A percentile compares a stretch with the other conserved stretches of the same genome.
These are phyloP conservation scores for Colletotrichum truncatum DNA, from an alignment of 2,329 filamentous ascomycete genomes.

Conservation along the genomic window DNA sequence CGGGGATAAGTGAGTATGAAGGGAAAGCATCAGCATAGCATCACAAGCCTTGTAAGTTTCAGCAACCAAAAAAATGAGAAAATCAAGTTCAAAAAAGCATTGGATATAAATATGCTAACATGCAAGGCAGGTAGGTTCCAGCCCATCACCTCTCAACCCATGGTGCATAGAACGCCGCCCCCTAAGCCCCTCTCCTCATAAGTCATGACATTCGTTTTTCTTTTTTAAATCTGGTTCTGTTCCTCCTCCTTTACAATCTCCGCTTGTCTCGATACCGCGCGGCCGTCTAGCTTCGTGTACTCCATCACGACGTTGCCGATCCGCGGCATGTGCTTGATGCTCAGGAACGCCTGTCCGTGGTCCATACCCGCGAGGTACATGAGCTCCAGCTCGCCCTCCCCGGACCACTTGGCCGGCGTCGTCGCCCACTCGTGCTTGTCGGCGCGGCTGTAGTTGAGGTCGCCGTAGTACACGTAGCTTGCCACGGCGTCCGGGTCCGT, in stretches of 20 bases:
- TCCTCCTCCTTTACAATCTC: constrained; percentile 21
- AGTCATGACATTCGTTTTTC: neutral
- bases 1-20: too few relatives aligned
- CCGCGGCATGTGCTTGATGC: constrained; percentile 21
- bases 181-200: neutral
- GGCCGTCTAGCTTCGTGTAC: constrained; percentile 19
- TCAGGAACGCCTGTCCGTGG: constrained; percentile 35
- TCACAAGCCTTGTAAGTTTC: too few relatives aligned
- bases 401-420: constrained; percentile 33
- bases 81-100: neutral
- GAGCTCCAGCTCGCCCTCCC: constrained; percentile 35
- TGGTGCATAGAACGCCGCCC: neutral
- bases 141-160: constrained; percentile 6
- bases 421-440: constrained; percentile 30
- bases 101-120: neutral
- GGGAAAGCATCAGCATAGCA: too few relatives aligned
- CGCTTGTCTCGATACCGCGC: constrained; percentile 9
- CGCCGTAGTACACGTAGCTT: constrained; percentile 36
- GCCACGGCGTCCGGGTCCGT: constrained; percentile 35
- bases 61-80: neutral
- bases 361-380: constrained; percentile 36
- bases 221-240: neutral
- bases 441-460: constrained; percentile 26
- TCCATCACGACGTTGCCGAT: constrained; percentile 17
- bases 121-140: constrained; percentile 17